Percentiles rank a stretch among this genome's conserved stretches.
Evolutionary conservation across 345 rosid genomes (phyloP).

Genomic region (Combretum micranthum): DNA sequence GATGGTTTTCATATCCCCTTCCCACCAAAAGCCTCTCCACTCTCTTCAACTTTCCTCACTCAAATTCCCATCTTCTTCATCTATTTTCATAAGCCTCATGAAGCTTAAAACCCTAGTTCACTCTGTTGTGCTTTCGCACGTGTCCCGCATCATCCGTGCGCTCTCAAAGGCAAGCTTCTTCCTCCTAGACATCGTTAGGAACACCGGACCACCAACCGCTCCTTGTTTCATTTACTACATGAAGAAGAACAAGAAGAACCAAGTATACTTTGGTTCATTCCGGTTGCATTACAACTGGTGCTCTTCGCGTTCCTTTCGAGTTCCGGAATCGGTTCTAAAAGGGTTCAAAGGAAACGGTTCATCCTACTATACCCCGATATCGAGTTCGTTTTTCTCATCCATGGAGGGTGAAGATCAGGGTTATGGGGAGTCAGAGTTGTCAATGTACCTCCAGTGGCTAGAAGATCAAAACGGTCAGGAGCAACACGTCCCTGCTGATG

Average conservation of each 20-base stretch:
- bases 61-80: constrained; percentile 27
- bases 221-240: constrained; percentile 26
- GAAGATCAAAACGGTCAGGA: constrained; percentile 39
- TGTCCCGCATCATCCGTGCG: constrained; percentile 43
- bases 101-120: constrained; percentile 61
- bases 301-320: constrained; percentile 8
- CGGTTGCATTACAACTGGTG: constrained; percentile 12
- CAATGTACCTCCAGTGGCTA: constrained; percentile 57
- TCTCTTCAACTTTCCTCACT: constrained; percentile 12
- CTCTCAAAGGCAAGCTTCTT: constrained; percentile 51
- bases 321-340: constrained; percentile 7
- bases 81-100: constrained; percentile 36
- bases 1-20: constrained; percentile 20
- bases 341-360: not conserved
- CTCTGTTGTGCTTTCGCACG: constrained; percentile 46
- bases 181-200: constrained; percentile 34
- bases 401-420: not conserved
- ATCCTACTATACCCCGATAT: too few species aligned
- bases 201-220: constrained; percentile 25
- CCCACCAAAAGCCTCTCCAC: constrained; percentile 17
- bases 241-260: constrained; percentile 31
- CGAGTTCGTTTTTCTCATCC: not conserved
- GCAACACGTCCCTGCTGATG: not conserved
- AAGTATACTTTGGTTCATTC: constrained; percentile 46
- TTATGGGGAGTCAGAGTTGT: constrained; percentile 30